Evolutionary conservation across 441 rosid genomes (phyloP), one percentile per base, ranked within the genome.

Genomic region (Corymbia calophylla): DNA sequence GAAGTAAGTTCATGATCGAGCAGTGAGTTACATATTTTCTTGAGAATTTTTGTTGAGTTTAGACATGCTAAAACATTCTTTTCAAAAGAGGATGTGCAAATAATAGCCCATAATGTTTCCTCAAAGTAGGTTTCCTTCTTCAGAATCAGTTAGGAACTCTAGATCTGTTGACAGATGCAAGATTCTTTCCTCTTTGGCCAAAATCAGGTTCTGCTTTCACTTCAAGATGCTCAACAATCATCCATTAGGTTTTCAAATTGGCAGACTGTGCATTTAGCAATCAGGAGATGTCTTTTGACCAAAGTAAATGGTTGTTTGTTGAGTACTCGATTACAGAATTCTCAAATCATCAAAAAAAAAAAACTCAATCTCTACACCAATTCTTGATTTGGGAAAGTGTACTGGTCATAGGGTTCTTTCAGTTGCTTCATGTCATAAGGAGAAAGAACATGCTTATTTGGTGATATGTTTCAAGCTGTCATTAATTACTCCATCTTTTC

Each of bases 1-100:
- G 55, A 68, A 87, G 94, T 92, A 92, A 94, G 94, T 93, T 85
- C 68, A 86, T 51, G 11, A 31, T 32, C 18, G 53, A 39, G 32
- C 31, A 27, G 49, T 19, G 44, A 86, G 23, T 86, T 86, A 53
- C 84, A 77, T 77, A 44, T 77, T 44, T 77, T 77, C n/a, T 77
- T 23, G 25, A 77, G 51, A 77, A 23, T 44, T 77, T 44, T 77
- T 77, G 17, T 44, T 47, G 9, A 6, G 84, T 44, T 77, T 21
- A 23, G 44, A 77, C 23, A 44, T 23, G 84, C 84, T 13, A 77
- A 77, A 44, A 77, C 84, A 44, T 77, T 77, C 84, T 77, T 77
- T 77, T 77, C 84, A 23, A 77, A 77, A 77, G 84, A 77, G 84
- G 84, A 77, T 77, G 84, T 23, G 84, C 84, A 25, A 14, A 23